Base-by-base conservation (phyloP, 176 grass and related monocot species). In the Panicum miliaceum region DNA sequence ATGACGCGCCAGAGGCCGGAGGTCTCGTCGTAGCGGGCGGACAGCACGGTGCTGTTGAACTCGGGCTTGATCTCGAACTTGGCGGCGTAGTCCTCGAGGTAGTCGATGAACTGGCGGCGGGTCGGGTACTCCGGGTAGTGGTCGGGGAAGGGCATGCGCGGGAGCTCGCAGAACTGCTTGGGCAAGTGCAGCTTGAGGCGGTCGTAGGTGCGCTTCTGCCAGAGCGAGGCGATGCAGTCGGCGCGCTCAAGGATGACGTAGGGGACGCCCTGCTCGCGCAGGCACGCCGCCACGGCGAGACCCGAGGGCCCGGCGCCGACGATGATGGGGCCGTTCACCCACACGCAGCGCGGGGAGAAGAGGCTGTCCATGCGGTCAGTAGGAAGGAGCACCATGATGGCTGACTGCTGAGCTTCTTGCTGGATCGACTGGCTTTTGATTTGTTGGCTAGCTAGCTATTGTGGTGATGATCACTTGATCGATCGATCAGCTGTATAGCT, bases 81-180 rank as follows among this genome's bases (percentile, higher is more conserved):
- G 77, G 84, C 68, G 1, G 90, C 90, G 81, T 97, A 97, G 20
- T 18, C 11, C 46, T 94, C 71, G 18, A 97, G 83, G 89, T 97
- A 97, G 10, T 83, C 59, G 64, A 94, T 82, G 81, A 97, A 97
- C 75, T 93, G 90, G 41, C 64, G 50, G 58, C 88, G 86, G 41
- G 90, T 92, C 0, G 95, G 95, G 88, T 97, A 97, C 61, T 97
- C 90, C 0, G 95, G 95, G 70, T 92, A 97, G 70, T 86, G 1
- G 0, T 59, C 92, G 0, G 95, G 95, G 90, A 97, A 92, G 0
- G 73, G 59, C 90, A 97, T 92, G 4, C 86, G 65, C 0, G 95
- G 95, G 0, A 97, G 89, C 86, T 97, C 42, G 86, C 95, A 93
- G 88, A 97, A 97, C 73, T 91, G 86, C 76, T 97, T 97, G 36